Percentiles rank a stretch among this genome's conserved stretches.
These are phyloP conservation scores for Myrica gale DNA, from an alignment of 306 rosid species.

Conservation along the genomic window DNA sequence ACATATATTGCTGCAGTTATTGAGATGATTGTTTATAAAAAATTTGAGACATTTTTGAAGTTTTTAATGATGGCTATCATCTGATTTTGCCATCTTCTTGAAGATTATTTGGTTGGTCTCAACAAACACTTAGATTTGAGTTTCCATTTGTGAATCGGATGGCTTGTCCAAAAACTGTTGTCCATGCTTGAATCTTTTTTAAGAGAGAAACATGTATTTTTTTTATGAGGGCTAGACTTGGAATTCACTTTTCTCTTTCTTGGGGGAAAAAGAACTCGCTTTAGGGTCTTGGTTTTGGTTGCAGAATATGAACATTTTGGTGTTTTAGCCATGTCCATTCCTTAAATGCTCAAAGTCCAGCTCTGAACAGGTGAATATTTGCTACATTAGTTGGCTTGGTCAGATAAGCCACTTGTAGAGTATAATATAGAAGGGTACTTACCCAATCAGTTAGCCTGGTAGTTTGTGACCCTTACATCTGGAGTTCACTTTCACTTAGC, in stretches of 20 bases:
- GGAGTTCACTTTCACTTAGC: background rate
- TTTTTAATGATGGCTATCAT: background rate
- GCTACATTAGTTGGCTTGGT: background rate
- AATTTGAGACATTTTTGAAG: too few species aligned
- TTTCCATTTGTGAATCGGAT: background rate
- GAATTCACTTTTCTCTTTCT: background rate
- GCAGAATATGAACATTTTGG: background rate
- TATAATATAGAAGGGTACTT: background rate
- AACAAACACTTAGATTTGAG: background rate
- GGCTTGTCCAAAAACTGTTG: background rate
- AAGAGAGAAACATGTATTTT: background rate
- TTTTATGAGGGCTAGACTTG: background rate
- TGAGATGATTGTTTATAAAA: background rate
- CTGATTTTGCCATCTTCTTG: background rate
- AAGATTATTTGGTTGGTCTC: background rate
- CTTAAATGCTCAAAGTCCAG: background rate
- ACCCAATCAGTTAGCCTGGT: background rate
- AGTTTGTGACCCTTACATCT: background rate
- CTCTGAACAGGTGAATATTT: background rate
- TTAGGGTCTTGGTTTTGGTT: background rate
- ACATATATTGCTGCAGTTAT: background rate
- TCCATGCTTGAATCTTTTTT: too few species aligned
- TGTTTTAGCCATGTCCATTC: background rate
- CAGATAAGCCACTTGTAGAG: background rate
- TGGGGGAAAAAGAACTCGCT: background rate